These are phyloP conservation scores for Boletus smithii DNA, from an alignment of 1,284 basidiomycete species.

Conservation along the genomic window DNA sequence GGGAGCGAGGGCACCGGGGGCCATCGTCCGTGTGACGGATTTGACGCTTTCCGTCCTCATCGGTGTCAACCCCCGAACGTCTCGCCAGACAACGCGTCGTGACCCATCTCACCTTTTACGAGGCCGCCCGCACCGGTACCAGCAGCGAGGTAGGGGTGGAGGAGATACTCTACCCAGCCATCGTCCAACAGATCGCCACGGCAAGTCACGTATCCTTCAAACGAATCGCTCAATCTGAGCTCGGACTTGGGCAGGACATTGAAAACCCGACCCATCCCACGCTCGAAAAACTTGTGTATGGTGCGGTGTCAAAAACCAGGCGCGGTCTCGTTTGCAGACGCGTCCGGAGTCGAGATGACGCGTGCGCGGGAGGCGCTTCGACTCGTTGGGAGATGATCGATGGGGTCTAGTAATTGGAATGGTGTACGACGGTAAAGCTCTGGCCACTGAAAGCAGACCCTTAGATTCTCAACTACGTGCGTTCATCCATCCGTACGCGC, in stretches of 20 bases:
- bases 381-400: neutral
- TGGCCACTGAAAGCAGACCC: no score
- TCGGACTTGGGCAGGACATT: conserved; percentile 32
- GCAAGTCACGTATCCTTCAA: conserved; percentile 22
- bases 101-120: conserved; percentile 40
- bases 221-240: neutral
- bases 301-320: conserved; percentile 50
- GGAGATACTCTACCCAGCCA: conserved; percentile 35
- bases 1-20: conserved; percentile 8
- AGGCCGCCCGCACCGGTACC: conserved; percentile 10
- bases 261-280: conserved; percentile 44
- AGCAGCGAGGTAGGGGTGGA: neutral
- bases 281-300: conserved; percentile 47
- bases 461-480: no score
- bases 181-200: conserved; percentile 33
- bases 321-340: conserved; percentile 47
- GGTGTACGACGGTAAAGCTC: neutral
- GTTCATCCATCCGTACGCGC: no score
- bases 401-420: neutral
- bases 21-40: conserved; percentile 37
- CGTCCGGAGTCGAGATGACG: conserved; percentile 48
- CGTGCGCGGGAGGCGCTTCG: conserved; percentile 16
- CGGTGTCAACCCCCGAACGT: conserved; percentile 53
- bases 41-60: conserved; percentile 44
- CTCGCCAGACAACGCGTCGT: conserved; percentile 47